Base-by-base conservation (phyloP, 2,329 filamentous ascomycete genomes). In the Chaetomium strumarium region DNA sequence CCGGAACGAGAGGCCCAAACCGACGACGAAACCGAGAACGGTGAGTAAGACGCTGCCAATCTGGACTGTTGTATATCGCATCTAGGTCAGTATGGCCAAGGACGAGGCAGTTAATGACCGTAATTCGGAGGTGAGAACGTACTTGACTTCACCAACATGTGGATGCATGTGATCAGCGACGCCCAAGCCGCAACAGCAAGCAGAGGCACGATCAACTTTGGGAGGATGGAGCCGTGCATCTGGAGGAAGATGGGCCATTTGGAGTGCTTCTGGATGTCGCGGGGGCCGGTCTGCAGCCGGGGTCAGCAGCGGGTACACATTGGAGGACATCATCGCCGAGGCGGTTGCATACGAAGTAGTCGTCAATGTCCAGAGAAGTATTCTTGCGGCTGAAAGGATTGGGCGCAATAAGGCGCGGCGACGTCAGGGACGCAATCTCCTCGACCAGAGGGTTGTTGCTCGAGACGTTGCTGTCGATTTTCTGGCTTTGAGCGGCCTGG, bases 21-120 rank as follows among this genome's bases (percentile, higher is more conserved):
- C 84, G 63, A 92, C 86, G 53, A 91, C 85, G 70, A 92, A 91
- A 83, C 88, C 88, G 29, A 88, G 81, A n/a, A 92, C 83, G 0
- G 87, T 91, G 41, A 92, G 76, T n/a, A 92, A 75, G 40, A 89
- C 76, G n/a, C 76, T 81, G 64, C 78, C 77, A 57, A 90, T 81
- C 42, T 76, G 77, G 42, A 70, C 66, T 69, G 13, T 12, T n/a
- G 19, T 13, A 42, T n/a, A n/a, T 42, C 20, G 16, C n/a, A 19
- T 6, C 11, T 11, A 33, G 12, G n/a, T n/a, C 13, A n/a, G 34
- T 5, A n/a, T 13, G 7, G 34, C 3, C 10, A 14, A 37, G 5
- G 12, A 13, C 5, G 14, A n/a, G 34, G 33, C 33, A 34, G 33
- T 3, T 3, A 3, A 34, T 12, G 13, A 8, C 34, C 10, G 34